A percentile compares a stretch with the other conserved stretches of the same genome.
phyloP scores from a whole-genome alignment of 371 early-diverging fungal species.

The Lichtheimia ramosa region DNA sequence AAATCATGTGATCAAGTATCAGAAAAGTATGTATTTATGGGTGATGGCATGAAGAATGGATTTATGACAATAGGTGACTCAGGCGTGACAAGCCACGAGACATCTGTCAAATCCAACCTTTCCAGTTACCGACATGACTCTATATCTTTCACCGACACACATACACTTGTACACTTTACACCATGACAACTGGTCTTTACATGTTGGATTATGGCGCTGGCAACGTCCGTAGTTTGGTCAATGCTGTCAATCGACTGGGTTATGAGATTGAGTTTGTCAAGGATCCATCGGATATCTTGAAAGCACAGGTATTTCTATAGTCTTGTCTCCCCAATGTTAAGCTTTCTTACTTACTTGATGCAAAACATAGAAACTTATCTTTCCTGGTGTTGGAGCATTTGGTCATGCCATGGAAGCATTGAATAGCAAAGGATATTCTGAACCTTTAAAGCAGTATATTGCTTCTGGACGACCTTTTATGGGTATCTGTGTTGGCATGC shows the following conservation, averaged over 20 bases:
- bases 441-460: constrained; percentile 83
- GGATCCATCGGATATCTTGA: constrained; percentile 75
- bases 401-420: constrained; percentile 88
- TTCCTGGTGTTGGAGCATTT: constrained; percentile 98
- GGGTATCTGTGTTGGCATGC: constrained; percentile 99
- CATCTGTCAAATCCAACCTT: neutral
- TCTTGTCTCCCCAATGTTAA: no score
- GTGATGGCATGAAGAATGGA: no score
- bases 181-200: constrained; percentile 61
- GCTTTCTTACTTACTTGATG: no score
- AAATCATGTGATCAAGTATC: no score
- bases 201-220: constrained; percentile 98
- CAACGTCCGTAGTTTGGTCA: constrained; percentile 94
- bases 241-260: constrained; percentile 89
- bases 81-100: constrained; percentile 1
- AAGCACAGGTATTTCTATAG: constrained; percentile 84
- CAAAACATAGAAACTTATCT: constrained; percentile 94
- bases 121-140: neutral
- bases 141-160: no score
- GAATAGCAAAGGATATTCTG: constrained; percentile 70
- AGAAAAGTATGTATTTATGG: no score
- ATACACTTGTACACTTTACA: neutral
- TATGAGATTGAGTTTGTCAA: constrained; percentile 79
- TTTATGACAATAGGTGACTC: neutral
- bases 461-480: constrained; percentile 86